These are phyloP conservation scores for Penicillium sclerotigenum DNA, from an alignment of 2,329 filamentous ascomycete genomes.

Conservation along the genomic window DNA sequence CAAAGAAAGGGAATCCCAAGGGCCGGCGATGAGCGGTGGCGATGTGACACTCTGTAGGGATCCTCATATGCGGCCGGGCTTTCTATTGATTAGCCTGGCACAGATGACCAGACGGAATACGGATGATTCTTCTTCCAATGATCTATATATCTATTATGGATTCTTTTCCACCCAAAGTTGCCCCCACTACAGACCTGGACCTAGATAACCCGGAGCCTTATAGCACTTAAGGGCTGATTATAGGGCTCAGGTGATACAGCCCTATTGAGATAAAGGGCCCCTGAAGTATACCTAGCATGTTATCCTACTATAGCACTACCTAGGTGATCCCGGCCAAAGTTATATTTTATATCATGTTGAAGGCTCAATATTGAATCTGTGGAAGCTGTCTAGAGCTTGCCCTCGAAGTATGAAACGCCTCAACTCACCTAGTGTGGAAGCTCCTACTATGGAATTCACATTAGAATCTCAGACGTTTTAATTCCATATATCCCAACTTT, in stretches of 20 bases:
- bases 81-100: neutral
- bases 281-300: neutral
- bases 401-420: neutral
- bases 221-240: neutral
- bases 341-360: neutral
- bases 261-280: neutral
- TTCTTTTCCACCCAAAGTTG: neutral
- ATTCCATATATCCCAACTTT: too few relatives aligned
- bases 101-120: neutral
- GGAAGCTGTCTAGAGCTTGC: neutral
- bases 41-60: neutral
- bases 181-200: neutral
- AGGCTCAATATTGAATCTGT: too few relatives aligned
- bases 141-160: neutral
- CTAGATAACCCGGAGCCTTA: neutral
- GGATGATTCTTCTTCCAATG: neutral
- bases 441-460: too few relatives aligned
- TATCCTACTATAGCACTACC: neutral
- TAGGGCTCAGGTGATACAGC: neutral
- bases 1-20: slow-evolving; percentile 36
- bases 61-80: neutral
- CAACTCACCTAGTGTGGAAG: neutral
- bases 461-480: too few relatives aligned
- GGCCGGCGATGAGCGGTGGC: slow-evolving; percentile 15
- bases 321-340: too few relatives aligned